phyloP scores from a whole-genome alignment of 2,329 filamentous ascomycete species.

The Akanthomyces muscarius region DNA sequence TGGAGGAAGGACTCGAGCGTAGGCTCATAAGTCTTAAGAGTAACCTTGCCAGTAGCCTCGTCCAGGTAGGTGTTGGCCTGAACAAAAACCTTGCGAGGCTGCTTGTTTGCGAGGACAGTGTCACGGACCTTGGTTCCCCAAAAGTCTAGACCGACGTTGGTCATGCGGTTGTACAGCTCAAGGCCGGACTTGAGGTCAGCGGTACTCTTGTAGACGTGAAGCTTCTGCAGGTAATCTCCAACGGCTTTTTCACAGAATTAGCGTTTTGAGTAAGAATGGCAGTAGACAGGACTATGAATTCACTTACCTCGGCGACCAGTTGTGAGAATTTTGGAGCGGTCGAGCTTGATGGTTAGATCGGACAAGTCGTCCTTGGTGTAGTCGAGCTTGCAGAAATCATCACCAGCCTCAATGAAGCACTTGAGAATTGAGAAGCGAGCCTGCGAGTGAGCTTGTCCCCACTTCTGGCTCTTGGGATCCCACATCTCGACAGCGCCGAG shows the following conservation, averaged over 20 bases:
- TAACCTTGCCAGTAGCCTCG: conserved; percentile 64
- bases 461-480: conserved; percentile 86
- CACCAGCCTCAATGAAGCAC: conserved; percentile 80
- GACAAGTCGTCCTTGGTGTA: conserved; percentile 70
- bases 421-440: conserved; percentile 84
- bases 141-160: conserved; percentile 73
- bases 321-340: conserved; percentile 81
- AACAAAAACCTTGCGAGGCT: conserved; percentile 86
- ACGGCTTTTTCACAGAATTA: conserved; percentile 53
- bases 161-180: conserved; percentile 79
- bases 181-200: conserved; percentile 77
- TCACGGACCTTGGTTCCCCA: conserved; percentile 78
- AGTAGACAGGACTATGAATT: background rate
- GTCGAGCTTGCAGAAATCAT: conserved; percentile 79
- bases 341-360: conserved; percentile 76
- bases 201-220: conserved; percentile 89
- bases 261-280: conserved; percentile 10
- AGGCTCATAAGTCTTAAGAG: conserved; percentile 81
- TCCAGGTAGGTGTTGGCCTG: conserved; percentile 84
- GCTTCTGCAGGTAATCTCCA: conserved; percentile 80
- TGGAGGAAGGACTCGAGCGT: conserved; percentile 76
- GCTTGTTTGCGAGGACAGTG: conserved; percentile 71
- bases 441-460: conserved; percentile 90
- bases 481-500: conserved; percentile 87
- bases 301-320: conserved; percentile 64